Conservation (phyloP, 768 basidiomycete genomes). For the Hypholoma fasciculare region DNA sequence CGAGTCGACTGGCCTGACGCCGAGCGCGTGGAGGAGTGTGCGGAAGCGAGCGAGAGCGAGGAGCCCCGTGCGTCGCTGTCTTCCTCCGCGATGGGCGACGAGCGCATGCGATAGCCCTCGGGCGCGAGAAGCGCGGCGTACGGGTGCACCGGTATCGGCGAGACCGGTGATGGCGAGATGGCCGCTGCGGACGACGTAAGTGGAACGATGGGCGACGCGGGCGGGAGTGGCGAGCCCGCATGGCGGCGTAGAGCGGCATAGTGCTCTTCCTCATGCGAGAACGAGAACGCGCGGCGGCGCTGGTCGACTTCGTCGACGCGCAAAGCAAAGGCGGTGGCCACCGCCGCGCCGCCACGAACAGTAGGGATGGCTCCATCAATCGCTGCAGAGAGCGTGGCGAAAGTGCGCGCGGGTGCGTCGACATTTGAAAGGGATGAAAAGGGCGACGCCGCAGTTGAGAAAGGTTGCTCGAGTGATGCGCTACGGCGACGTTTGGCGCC, state of each 20-base stretch:
- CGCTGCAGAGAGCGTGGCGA: slow-evolving; percentile 9
- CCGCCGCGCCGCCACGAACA: slow-evolving; percentile 1
- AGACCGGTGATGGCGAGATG: slow-evolving; percentile 8
- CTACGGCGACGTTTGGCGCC: slow-evolving; percentile 63
- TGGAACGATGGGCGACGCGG: background rate
- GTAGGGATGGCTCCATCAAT: background rate
- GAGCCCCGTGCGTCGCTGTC: background rate
- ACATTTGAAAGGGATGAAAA: background rate
- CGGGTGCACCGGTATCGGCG: slow-evolving; percentile 11
- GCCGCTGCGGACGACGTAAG: slow-evolving; percentile 3
- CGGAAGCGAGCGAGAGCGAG: background rate
- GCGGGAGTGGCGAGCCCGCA: background rate
- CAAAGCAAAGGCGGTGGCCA: slow-evolving; percentile 33
- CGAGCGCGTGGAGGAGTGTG: background rate
- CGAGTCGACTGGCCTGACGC: background rate
- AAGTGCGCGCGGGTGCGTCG: slow-evolving; percentile 4
- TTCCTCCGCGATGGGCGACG: slow-evolving; percentile 51
- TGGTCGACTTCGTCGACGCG: slow-evolving; percentile 69
- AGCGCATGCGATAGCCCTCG: slow-evolving; percentile 14
- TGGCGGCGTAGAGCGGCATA: slow-evolving; percentile 3
- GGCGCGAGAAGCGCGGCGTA: background rate
- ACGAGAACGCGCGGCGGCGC: slow-evolving; percentile 41
- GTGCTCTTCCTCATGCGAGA: slow-evolving; percentile 25
- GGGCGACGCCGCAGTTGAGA: background rate
- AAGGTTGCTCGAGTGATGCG: slow-evolving; percentile 32